Evolutionary conservation across 78 protist genomes (phyloP).

Genomic region (Speleostelium caveatum): DNA sequence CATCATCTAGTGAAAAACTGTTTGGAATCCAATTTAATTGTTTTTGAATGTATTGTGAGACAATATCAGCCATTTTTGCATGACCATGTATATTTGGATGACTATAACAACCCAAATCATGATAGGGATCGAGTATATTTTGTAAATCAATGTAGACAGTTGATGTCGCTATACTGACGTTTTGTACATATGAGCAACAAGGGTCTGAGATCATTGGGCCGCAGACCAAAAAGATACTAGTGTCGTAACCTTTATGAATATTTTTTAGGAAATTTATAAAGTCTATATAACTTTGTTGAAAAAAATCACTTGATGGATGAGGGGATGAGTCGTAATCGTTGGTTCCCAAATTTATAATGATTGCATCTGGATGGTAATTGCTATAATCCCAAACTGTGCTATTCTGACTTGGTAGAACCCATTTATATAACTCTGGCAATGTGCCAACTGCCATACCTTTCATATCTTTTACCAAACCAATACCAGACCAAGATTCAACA

Average conservation of each 20-base stretch:
- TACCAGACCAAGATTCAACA: conserved; percentile 55
- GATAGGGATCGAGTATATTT: conserved; percentile 13
- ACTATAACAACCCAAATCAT: conserved; percentile 61
- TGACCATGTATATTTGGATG: conserved; percentile 66
- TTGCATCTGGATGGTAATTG: conserved; percentile 33
- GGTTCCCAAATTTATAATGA: conserved; percentile 71
- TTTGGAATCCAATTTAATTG: conserved; percentile 42
- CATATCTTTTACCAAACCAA: conserved; percentile 65
- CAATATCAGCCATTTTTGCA: conserved; percentile 26
- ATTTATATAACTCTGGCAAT: conserved; percentile 24
- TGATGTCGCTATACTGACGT: conserved; percentile 2
- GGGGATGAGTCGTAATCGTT: conserved; percentile 71
- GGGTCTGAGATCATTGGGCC: conserved; percentile 70
- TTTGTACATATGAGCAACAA: conserved; percentile 22
- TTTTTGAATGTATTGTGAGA: conserved; percentile 47
- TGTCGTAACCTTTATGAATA: neutral
- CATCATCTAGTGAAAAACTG: neutral
- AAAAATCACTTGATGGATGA: conserved; percentile 33
- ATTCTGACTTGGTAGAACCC: neutral
- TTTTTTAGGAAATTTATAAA: neutral
- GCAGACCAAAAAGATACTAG: conserved; percentile 53
- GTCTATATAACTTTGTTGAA: conserved; percentile 23
- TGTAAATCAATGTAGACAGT: conserved; percentile 61
- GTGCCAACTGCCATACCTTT: no score
- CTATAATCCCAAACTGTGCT: conserved; percentile 20